Evolutionary conservation across 192 early-diverging fungal genomes (phyloP), one percentile per base, ranked within the genome.

Genomic region (Fimicolochytrium jonesii): DNA sequence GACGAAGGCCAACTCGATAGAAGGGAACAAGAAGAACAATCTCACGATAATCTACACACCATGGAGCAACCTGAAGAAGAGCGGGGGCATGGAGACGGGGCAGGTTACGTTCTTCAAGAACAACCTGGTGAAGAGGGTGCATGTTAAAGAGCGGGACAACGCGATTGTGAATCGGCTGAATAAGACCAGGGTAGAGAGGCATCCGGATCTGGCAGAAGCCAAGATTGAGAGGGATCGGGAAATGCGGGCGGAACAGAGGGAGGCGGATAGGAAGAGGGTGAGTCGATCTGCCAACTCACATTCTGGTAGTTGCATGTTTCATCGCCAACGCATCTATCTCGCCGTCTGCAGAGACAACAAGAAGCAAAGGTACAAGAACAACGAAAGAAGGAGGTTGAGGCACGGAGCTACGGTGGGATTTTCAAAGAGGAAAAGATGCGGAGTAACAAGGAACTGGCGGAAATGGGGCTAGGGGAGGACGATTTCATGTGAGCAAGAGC

Each of bases 1-100:
- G 13, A 90, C 90, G 53, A 99, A 99, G 73, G 95, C 94, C 5
- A 99, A 99, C 78, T 89, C 86, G 64, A 99, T 97, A 60, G 90
- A 95, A 74, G 95, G 92, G 15, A 94, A 93, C 77, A 99, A 99
- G 62, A 93, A 89, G 65, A 80, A 88, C 77, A 90, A 94, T 71
- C 66, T 97, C 22, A 84, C 88, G 0, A 84, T 99, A 45, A 90
- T 97, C 57, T 97, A 99, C 73, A 97, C 97, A 15, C 82, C 82
- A 31, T 80, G 71, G 73, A 65, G 56, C 56, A 99, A 97, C 69
- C 79, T 99, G 32, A 85, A 93, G 54, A 97, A 97, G 72, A 90
- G 89, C 10, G 78, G 77, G 15, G 91, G 87, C 18, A 99, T 98
- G 97, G 97, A 92, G 31, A 88, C 88, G 2, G 97, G 97, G 10